Evolutionary conservation across 495 filamentous ascomycete genomes (phyloP).

Genomic region (Cetradonia linearis): DNA sequence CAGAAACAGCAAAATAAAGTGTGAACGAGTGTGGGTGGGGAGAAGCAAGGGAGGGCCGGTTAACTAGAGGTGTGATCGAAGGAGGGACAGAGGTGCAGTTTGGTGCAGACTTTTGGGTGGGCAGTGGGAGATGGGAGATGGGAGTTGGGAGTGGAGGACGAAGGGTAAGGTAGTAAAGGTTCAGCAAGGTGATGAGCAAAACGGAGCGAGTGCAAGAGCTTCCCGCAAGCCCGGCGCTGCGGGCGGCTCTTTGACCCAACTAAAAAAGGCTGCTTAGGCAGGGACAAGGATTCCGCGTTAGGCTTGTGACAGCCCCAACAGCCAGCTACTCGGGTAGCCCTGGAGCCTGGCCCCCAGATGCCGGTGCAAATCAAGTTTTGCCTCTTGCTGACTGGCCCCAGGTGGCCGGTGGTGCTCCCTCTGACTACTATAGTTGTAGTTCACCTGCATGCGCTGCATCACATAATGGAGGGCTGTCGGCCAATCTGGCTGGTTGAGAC

Average conservation of each 20-base stretch:
- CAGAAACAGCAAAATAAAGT: not conserved
- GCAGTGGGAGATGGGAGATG: too few relatives aligned
- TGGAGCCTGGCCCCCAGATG: slow-evolving; percentile 10
- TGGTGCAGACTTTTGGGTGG: not conserved
- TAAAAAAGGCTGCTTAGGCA: not conserved
- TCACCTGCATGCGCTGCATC: not conserved
- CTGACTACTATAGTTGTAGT: not conserved
- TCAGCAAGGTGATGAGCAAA: not conserved
- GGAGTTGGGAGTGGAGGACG: too few relatives aligned
- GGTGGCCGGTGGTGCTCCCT: not conserved
- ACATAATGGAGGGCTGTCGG: slow-evolving; percentile 3
- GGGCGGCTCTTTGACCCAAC: slow-evolving; percentile 4
- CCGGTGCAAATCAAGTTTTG: slow-evolving; percentile 8
- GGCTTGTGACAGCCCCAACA: slow-evolving; percentile 7
- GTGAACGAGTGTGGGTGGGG: slow-evolving; percentile 14
- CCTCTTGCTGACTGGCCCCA: not conserved
- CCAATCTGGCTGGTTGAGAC: not conserved
- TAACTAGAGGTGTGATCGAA: not conserved
- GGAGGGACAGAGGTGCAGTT: not conserved
- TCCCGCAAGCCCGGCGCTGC: slow-evolving; percentile 6
- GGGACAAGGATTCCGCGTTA: slow-evolving; percentile 8
- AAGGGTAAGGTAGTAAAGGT: too few relatives aligned
- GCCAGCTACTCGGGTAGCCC: slow-evolving; percentile 7
- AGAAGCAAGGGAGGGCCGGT: not conserved
- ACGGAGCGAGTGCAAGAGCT: not conserved